Evolutionary conservation across 345 rosid genomes (phyloP), one percentile per base, ranked within the genome.

Genomic region (Litchi chinensis): DNA sequence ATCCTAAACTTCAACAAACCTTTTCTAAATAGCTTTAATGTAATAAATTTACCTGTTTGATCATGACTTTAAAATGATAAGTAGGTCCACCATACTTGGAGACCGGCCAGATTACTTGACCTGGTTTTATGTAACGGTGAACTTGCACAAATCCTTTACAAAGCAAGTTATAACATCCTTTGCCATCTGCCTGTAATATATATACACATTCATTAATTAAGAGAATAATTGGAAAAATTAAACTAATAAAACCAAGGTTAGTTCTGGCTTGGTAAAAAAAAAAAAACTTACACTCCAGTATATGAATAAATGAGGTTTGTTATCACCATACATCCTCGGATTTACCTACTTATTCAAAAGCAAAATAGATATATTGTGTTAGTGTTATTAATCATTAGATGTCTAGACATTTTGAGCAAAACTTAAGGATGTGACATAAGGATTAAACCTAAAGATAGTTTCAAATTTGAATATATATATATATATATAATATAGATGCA

Each of bases 141-240:
- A 44, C 37, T 69, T 44, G 73, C 6, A 69, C 73, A 69, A 69
- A 69, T 22, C 73, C 73, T 69, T 22, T 16, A 13, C 73, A 69
- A 10, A 1, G 0, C 32, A 43, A 69, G 73, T 69, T 44, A 22
- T 10, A 69, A 28, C 73, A 69, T 69, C 73, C 73, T 19, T 15
- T 44, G 13, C 26, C 11, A 46, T 69, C 73, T n/a, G 57, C 39
- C 73, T 44, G 13, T 3, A 69, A 6, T 18, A 32, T 32, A 3
- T 32, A 32, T 32, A 32, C 37, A 32, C 37, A 32, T 32, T 32
- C 37, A 32, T 32, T 32, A 1, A 32, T 32, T 32, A 32, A 32
- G 37, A 32, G 3, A 32, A 32, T 2, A 32, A 32, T 32, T 32
- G 37, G 37, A 32, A 32, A 32, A 32, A 32, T 32, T 32, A 32